Evolutionary conservation across 345 rosid genomes (phyloP), one percentile per base, ranked within the genome.

Genomic region (Abelmoschus esculentus): DNA sequence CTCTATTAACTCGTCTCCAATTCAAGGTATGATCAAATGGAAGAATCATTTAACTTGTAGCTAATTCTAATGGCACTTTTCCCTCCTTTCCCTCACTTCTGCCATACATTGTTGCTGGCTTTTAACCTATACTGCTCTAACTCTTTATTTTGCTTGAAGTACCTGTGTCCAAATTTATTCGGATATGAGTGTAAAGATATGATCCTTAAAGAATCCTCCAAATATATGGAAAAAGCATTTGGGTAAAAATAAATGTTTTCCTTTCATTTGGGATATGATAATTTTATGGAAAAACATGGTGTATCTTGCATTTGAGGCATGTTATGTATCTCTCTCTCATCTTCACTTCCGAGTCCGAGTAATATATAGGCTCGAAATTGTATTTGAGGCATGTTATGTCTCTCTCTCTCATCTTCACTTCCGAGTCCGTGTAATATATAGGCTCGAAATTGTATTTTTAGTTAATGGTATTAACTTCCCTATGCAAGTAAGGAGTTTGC

Each of bases 21-120:
- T 67, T 29, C 81, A 82, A 83, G 89, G 92, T 85, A 76, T 47
- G 78, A 38, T 56, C n/a, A 55, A 28, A 28, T 42, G 18, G 52
- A 69, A 44, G 57, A 66, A 56, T 22, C 56, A 26, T 70, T 56
- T 69, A 12, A 18, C 50, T 18, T 46, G 6, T 19, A 46, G 3
- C 47, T 11, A 46, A 52, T 71, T 71, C 14, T 19, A 11, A 60
- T 46, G 26, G 26, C 26, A 22, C 26, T 22, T 42, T 17, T 2
- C 14, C 38, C 7, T 2, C 11, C 13, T 8, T 34, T 61, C n/a
- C 50, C 13, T 62, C 11, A 22, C 44, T 15, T 32, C 44, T 8
- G 7, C 10, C 18, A n/a, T 61, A n/a, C 6, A 15, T 18, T 40
- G 15, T 28, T 17, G 49, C 50, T 40, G 67, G 50, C 29, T 38